phyloP scores from a whole-genome alignment of 352 stramenopile species.

The Globisporangium carolinianum region DNA sequence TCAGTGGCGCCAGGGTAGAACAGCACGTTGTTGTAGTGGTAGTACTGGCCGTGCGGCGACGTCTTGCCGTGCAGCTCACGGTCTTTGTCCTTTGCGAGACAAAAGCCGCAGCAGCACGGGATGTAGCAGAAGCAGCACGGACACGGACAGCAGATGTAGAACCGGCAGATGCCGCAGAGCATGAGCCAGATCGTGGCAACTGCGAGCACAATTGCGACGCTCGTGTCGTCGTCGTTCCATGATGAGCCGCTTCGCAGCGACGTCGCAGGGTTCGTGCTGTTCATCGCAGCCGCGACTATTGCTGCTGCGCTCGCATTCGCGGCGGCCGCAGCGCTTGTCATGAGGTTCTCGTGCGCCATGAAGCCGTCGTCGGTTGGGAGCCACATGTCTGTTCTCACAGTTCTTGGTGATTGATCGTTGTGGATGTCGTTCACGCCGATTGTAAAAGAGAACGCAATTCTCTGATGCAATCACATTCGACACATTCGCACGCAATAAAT shows the following conservation, averaged over 20 bases:
- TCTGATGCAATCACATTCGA: too few relatives aligned
- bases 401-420: too few relatives aligned
- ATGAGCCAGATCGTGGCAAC: constrained; percentile 6
- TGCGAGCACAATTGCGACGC: background rate
- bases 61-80: background rate
- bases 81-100: constrained; percentile 14
- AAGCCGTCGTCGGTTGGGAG: constrained; percentile 13
- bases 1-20: background rate
- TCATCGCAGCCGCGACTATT: background rate
- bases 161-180: constrained; percentile 14
- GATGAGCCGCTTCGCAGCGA: background rate
- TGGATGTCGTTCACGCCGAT: too few relatives aligned
- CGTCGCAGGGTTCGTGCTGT: background rate
- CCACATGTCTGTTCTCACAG: too few relatives aligned
- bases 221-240: background rate
- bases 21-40: constrained; percentile 5
- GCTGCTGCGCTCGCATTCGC: background rate
- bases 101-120: constrained; percentile 37
- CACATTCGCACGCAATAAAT: too few relatives aligned
- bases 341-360: constrained; percentile 9
- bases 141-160: constrained; percentile 4
- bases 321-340: background rate
- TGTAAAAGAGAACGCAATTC: too few relatives aligned
- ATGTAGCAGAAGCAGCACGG: constrained; percentile 16
- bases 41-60: background rate